These are phyloP conservation scores for Limnomonas spitsbergensis DNA, from an alignment of 139 green algal genomes.

Conservation along the genomic window DNA sequence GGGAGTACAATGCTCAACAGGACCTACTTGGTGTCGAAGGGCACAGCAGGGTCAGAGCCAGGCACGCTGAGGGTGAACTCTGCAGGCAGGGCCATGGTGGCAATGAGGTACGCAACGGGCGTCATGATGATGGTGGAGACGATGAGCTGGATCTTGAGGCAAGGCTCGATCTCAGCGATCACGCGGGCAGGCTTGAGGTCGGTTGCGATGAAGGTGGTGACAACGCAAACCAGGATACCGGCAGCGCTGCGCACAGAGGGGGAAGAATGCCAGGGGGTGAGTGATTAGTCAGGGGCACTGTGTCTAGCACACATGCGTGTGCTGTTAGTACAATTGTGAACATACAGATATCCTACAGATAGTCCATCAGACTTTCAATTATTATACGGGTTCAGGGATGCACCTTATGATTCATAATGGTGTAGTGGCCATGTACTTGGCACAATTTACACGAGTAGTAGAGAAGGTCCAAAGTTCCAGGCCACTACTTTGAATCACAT, in stretches of 20 bases:
- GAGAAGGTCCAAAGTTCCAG: too few species aligned
- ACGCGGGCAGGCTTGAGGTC: constrained; percentile 75
- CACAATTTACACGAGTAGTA: too few species aligned
- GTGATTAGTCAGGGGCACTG: too few species aligned
- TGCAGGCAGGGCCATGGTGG: constrained; percentile 52
- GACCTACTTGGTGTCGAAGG: constrained; percentile 44
- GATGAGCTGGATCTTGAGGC: constrained; percentile 90
- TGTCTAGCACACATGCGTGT: not conserved
- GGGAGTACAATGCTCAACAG: too few species aligned
- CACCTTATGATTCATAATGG: too few species aligned
- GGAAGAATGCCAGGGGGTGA: too few species aligned
- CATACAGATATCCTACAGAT: too few species aligned
- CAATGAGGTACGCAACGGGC: constrained; percentile 52
- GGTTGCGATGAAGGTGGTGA: constrained; percentile 88
- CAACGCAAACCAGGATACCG: constrained; percentile 90
- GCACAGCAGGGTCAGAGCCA: constrained; percentile 45
- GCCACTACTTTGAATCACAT: too few species aligned
- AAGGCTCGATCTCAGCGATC: constrained; percentile 76
- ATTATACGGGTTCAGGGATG: too few species aligned
- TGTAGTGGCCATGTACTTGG: too few species aligned
- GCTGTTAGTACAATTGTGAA: too few species aligned
- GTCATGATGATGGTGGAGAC: constrained; percentile 88
- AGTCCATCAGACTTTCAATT: too few species aligned
- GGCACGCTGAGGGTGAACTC: constrained; percentile 58
- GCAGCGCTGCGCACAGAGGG: constrained; percentile 57